Base-by-base conservation (phyloP, 2,329 filamentous ascomycete species). In the Endothia cerciana region DNA sequence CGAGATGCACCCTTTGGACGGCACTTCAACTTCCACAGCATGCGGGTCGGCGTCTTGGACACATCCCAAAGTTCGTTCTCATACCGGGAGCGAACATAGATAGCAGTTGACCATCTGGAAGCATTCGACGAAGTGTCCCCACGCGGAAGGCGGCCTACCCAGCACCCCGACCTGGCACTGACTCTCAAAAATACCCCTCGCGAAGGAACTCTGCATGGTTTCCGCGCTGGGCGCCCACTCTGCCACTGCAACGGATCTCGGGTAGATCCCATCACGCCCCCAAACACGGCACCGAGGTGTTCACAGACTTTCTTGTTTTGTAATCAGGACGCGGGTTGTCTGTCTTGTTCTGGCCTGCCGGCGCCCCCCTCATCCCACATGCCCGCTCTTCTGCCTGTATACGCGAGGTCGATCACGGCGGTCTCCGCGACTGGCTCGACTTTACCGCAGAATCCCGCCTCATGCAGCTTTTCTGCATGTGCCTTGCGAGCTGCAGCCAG, bases 361-460 rank as follows among this genome's bases (percentile, higher is more conserved):
- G 30, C 33, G 19, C 4, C 38, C 33, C 30, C 53, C 53, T 57
- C 53, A 40, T 2, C 53, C 19, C n/a, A 4, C 8, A 40, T 59
- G 56, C 56, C 38, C 56, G 56, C 56, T 58, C 56, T 58, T 58
- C 56, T 58, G 56, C 56, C 56, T 41, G 45, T 49, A 49, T 10
- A 25, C 45, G 8, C n/a, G 22, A 25, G 22, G 38, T 25, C 33
- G 55, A 40, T 40, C 33, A 41, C 55, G 36, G n/a, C 36, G 55
- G 33, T 41, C 40, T 19, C 56, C 25, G 25, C 38, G 36, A 59
- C 56, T 59, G 56, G 56, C 40, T 43, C 56, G 36, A 11, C 11
- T n/a, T 30, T 43, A 30, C 33, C 30, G 17, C n/a, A 40, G 5
- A 38, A n/a, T 33, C 25, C 56, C 56, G 36, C 56, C 36, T 11